Evolutionary conservation across 768 basidiomycete species (phyloP), one percentile per base, ranked within the genome.

Genomic region (Coprinellus micaceus): DNA sequence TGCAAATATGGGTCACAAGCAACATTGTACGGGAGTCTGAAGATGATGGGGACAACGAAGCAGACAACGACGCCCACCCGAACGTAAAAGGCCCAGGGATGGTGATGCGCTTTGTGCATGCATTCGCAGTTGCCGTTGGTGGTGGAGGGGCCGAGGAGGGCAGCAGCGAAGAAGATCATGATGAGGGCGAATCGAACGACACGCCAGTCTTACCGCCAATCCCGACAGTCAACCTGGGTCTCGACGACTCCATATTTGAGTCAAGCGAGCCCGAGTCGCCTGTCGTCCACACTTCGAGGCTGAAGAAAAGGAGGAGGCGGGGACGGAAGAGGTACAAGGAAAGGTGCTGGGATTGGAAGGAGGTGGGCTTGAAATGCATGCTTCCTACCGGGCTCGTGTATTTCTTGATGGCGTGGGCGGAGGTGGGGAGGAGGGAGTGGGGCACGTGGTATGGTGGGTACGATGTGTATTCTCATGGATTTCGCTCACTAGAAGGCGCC

Each of bases 1-100:
- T 98, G 53, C 92, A 97, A 73, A 86, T 97, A 58, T 98, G 94
- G 94, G 94, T 97, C 24, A 96, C 94, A 39, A 89, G 87, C 66
- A 98, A 98, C 68, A 81, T 98, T 50, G 78, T 77, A 73, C 77
- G 75, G 78, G 67, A 69, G 26, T 60, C 58, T 47, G 54, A 57
- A n/a, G 56, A 61, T 2, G 67, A 65, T 19, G 53, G 60, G 44
- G 66, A 51, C 40, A 64, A 52, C 37, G 63, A 41, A 60, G 70
- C 50, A 55, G 41, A 44, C 43, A 26, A 22, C 44, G 28, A 46
- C 28, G 11, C 45, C 39, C 10, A 47, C 17, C 26, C 11, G 47
- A 25, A 19, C 26, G 3, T 17, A 28, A 28, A 49, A 28, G 41
- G 41, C 21, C 21, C 41, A 17, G 26, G 28, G 26, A 25, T 22